Conservation (phyloP, 2,329 filamentous ascomycete species). For the Cladophialophora yegresii region DNA sequence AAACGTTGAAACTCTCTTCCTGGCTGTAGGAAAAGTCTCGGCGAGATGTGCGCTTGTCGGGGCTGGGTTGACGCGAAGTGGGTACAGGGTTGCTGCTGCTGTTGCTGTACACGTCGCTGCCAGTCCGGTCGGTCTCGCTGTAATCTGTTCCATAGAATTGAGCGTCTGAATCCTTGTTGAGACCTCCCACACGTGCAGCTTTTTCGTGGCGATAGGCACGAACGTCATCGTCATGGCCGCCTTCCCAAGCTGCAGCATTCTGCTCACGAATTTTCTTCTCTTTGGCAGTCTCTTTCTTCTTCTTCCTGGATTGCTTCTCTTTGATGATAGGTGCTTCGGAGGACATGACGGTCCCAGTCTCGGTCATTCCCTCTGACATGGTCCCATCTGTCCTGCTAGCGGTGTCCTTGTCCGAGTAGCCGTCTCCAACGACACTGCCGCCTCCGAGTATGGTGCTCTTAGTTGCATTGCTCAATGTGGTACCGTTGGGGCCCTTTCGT, state of each 20-base stretch:
- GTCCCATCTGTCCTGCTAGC: slow-evolving; percentile 43
- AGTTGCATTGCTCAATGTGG: slow-evolving; percentile 78
- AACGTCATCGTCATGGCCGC: slow-evolving; percentile 67
- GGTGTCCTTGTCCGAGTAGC: slow-evolving; percentile 64
- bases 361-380: slow-evolving; percentile 51
- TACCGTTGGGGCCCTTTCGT: slow-evolving; percentile 85
- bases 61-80: slow-evolving; percentile 25
- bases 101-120: slow-evolving; percentile 37
- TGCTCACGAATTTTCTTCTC: slow-evolving; percentile 45
- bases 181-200: slow-evolving; percentile 79
- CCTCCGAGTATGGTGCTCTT: slow-evolving; percentile 82
- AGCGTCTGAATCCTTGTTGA: slow-evolving; percentile 80
- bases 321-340: slow-evolving; percentile 39
- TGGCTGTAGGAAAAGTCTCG: slow-evolving; percentile 36
- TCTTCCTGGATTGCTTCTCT: slow-evolving; percentile 44
- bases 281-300: slow-evolving; percentile 49
- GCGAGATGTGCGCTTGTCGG: slow-evolving; percentile 31
- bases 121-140: slow-evolving; percentile 59
- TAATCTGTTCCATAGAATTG: slow-evolving; percentile 78
- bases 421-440: slow-evolving; percentile 66
- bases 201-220: slow-evolving; percentile 84
- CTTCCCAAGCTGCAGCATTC: slow-evolving; percentile 55
- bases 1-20: slow-evolving; percentile 30
- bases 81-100: slow-evolving; percentile 39
- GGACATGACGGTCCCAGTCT: slow-evolving; percentile 40